Conservation (phyloP, 1,139 yeast genomes). For the Candida albicans region DNA sequence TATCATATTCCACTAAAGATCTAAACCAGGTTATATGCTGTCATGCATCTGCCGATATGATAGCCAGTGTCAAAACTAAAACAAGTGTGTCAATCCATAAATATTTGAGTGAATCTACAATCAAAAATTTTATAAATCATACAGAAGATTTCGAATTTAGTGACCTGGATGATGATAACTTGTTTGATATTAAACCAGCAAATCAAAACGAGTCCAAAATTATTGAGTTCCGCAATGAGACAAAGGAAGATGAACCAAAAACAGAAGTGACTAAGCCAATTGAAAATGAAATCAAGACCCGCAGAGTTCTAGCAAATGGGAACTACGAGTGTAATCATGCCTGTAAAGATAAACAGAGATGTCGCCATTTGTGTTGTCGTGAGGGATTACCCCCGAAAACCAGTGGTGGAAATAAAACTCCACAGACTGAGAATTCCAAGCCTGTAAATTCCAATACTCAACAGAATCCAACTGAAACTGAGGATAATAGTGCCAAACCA, state of each 20-base stretch:
- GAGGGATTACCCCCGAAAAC: slow-evolving; percentile 31
- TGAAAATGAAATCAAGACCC: neutral
- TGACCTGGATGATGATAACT: slow-evolving; percentile 3
- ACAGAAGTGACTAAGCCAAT: neutral
- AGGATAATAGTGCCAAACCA: no score
- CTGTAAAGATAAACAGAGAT: slow-evolving; percentile 35
- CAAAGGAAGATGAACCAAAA: neutral
- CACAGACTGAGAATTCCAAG: no score
- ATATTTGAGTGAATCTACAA: slow-evolving; percentile 4
- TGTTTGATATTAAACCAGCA: neutral
- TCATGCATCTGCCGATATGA: slow-evolving; percentile 32
- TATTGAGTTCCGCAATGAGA: slow-evolving; percentile 3
- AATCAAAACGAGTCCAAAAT: neutral
- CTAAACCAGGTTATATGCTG: slow-evolving; percentile 22
- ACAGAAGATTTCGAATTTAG: slow-evolving; percentile 8
- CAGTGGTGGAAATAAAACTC: no score
- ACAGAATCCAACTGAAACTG: no score
- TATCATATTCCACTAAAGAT: slow-evolving; percentile 19
- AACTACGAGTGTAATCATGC: slow-evolving; percentile 37
- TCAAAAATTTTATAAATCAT: slow-evolving; percentile 5
- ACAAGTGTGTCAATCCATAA: neutral
- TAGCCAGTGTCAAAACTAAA: slow-evolving; percentile 29
- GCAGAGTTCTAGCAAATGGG: slow-evolving; percentile 22
- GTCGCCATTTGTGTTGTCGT: slow-evolving; percentile 46
- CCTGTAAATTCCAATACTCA: no score